Evolutionary conservation across 225 moss, liverwort and hornwort genomes (phyloP).

Genomic region (Lunularia cruciata): DNA sequence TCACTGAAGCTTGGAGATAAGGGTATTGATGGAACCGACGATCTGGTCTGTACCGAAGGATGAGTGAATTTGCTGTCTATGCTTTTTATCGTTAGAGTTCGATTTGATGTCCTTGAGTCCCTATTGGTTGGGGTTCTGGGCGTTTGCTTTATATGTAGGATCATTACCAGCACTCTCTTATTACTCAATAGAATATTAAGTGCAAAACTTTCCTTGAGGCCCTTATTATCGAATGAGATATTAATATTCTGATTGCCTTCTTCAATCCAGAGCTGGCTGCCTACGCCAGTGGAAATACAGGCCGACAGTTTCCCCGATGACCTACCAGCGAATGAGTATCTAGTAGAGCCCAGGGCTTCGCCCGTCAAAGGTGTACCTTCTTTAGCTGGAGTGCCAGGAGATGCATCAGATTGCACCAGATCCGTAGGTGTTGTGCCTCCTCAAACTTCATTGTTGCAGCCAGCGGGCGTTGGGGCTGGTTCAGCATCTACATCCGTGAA

Average conservation of each 20-base stretch:
- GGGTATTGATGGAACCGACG: slow-evolving; percentile 35
- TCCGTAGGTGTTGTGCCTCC: slow-evolving; percentile 29
- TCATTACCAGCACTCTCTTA: no score
- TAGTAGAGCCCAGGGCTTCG: slow-evolving; percentile 32
- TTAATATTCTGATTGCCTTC: no score
- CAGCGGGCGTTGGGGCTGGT: slow-evolving; percentile 21
- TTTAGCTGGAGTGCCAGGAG: slow-evolving; percentile 37
- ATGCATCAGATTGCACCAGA: slow-evolving; percentile 41
- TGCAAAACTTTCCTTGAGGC: no score
- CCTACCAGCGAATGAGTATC: slow-evolving; percentile 32
- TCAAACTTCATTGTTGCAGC: slow-evolving; percentile 27
- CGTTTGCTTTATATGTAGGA: no score
- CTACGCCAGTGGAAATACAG: slow-evolving; percentile 37
- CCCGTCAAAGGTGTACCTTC: slow-evolving; percentile 35
- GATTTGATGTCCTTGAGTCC: no score
- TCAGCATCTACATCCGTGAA: slow-evolving; percentile 40
- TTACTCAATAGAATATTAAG: no score
- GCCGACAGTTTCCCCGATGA: slow-evolving; percentile 41
- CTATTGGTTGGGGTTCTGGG: no score
- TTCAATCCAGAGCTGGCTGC: slow-evolving; percentile 39
- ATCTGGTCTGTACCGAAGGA: slow-evolving; percentile 37
- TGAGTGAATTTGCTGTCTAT: no score
- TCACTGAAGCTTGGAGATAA: slow-evolving; percentile 45
- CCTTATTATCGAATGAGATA: no score
- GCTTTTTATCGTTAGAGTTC: no score